Evolutionary conservation across 2,329 filamentous ascomycete species (phyloP).

Genomic region (Metarhizium guizhouense): DNA sequence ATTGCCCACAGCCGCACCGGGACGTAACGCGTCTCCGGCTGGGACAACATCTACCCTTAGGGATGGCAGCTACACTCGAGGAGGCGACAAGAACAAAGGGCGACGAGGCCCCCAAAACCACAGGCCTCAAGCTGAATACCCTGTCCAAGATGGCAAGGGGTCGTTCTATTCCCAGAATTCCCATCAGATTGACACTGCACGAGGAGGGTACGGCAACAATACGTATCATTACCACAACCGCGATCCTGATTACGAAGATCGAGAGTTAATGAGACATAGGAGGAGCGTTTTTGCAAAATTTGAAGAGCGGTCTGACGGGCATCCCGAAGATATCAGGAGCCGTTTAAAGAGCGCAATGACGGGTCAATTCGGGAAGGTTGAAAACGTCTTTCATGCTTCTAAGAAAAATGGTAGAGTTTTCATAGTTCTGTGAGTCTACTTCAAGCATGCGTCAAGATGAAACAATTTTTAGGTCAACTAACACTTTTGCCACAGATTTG

Average conservation of each 20-base stretch:
- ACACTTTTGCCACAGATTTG: conserved; percentile 14
- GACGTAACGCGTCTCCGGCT: background rate
- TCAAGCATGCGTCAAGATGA: background rate
- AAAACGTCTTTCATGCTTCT: conserved; percentile 14
- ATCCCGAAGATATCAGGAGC: conserved; percentile 14
- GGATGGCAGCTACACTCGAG: background rate
- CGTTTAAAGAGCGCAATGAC: conserved; percentile 21
- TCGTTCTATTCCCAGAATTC: background rate
- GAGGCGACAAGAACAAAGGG: background rate
- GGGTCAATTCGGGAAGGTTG: conserved; percentile 20
- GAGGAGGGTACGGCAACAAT: background rate
- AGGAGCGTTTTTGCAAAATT: conserved; percentile 21
- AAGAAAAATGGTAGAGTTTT: conserved; percentile 10
- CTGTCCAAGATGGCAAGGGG: background rate
- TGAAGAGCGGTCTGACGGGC: conserved; percentile 2
- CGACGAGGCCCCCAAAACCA: background rate
- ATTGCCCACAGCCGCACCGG: background rate
- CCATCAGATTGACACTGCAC: background rate
- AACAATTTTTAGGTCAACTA: background rate
- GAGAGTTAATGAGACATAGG: conserved; percentile 12
- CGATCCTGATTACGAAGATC: conserved; percentile 10
- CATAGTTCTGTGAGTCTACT: conserved; percentile 18
- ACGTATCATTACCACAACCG: background rate
- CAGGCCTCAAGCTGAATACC: background rate
- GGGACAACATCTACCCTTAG: background rate